Percentiles rank a stretch among this genome's conserved stretches.
These are phyloP conservation scores for Tetrapisispora arboricola DNA, from an alignment of 805 yeast genomes.

Conservation along the genomic window DNA sequence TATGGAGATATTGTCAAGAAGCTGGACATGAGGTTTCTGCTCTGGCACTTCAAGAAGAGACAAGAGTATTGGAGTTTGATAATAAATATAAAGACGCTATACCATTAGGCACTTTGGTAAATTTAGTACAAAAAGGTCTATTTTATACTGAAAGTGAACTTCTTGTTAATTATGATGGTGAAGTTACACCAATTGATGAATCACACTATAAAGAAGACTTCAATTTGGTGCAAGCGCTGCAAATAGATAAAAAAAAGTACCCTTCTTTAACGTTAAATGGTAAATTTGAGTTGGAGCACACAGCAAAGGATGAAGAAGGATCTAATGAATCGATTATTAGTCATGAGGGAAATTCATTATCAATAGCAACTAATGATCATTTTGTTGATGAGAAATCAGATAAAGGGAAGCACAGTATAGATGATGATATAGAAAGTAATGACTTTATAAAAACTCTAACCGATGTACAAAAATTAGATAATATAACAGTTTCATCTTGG, in stretches of 20 bases:
- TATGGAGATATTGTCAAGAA: constrained; percentile 91
- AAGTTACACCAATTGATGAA: constrained; percentile 20
- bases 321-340: too few species aligned
- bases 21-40: constrained; percentile 68
- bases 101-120: constrained; percentile 74
- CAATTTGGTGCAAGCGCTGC: constrained; percentile 46
- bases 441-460: constrained; percentile 29
- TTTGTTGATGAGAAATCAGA: background rate
- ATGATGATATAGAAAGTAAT: constrained; percentile 3
- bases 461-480: constrained; percentile 32
- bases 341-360: too few species aligned
- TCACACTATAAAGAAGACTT: constrained; percentile 27
- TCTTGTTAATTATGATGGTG: constrained; percentile 31
- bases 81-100: constrained; percentile 38
- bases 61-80: constrained; percentile 52
- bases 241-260: constrained; percentile 31
- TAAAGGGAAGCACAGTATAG: background rate
- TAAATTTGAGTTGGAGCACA: constrained; percentile 25
- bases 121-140: constrained; percentile 77
- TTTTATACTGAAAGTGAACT: constrained; percentile 64
- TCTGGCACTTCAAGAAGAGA: constrained; percentile 67
- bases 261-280: constrained; percentile 25
- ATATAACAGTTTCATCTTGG: constrained; percentile 43
- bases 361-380: background rate
- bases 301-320: background rate